Percentiles rank a stretch among this genome's conserved stretches.
These are phyloP conservation scores for Xenosphaeropsis pyriputrescens DNA, from an alignment of 2,329 filamentous ascomycete species.

Conservation along the genomic window DNA sequence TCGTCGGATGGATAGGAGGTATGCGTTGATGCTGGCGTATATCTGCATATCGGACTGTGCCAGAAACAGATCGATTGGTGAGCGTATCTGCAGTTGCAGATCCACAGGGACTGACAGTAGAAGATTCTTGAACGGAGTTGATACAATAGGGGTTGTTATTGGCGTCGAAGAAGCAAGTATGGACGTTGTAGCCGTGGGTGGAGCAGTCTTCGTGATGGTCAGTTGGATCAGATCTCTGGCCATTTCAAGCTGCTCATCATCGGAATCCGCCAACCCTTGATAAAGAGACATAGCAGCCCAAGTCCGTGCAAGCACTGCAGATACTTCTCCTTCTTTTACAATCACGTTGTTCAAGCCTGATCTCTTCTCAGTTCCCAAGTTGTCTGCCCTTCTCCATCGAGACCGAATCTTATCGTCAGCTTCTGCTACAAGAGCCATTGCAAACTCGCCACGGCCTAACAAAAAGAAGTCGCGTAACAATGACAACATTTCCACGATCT, in stretches of 20 bases:
- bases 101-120: constrained; percentile 64
- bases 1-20: constrained; percentile 71
- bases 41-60: constrained; percentile 58
- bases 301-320: constrained; percentile 58
- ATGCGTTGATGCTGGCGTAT: constrained; percentile 78
- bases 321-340: constrained; percentile 79
- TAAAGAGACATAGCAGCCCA: constrained; percentile 71
- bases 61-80: constrained; percentile 79
- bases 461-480: constrained; percentile 79
- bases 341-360: constrained; percentile 46
- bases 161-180: constrained; percentile 7
- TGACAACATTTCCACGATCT: constrained; percentile 62
- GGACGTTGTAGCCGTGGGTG: constrained; percentile 20
- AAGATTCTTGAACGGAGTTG: constrained; percentile 60
- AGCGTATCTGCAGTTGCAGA: constrained; percentile 57
- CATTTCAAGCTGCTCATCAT: constrained; percentile 64
- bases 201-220: constrained; percentile 35
- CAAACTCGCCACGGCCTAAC: constrained; percentile 80
- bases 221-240: constrained; percentile 66
- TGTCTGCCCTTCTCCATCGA: constrained; percentile 52
- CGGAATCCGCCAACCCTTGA: constrained; percentile 53
- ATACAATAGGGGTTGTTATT: constrained; percentile 18
- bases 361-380: constrained; percentile 39
- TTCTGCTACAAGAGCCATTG: constrained; percentile 71
- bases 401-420: constrained; percentile 68